Evolutionary conservation across 805 yeast species (phyloP).

Genomic region (Pichia phayaonensis): DNA sequence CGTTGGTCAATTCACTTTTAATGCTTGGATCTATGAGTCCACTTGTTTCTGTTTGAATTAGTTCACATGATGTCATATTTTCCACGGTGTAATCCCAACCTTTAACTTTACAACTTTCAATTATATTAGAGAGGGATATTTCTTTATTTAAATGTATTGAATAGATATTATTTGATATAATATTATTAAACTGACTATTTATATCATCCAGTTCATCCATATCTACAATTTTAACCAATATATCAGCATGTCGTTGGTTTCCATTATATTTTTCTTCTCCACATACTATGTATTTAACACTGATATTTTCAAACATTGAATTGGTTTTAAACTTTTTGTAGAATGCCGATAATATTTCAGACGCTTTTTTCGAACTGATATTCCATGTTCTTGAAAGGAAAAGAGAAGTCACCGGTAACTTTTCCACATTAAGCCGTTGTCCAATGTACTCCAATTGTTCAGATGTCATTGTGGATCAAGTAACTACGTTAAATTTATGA

Average conservation of each 20-base stretch:
- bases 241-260: neutral
- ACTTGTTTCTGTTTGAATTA: conserved; percentile 15
- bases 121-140: conserved; percentile 15
- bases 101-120: conserved; percentile 13
- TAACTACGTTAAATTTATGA: no score
- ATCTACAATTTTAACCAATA: conserved; percentile 10
- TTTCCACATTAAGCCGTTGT: conserved; percentile 6
- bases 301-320: conserved; percentile 6
- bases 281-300: conserved; percentile 13
- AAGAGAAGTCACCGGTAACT: conserved; percentile 21
- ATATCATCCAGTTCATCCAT: conserved; percentile 13
- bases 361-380: conserved; percentile 15
- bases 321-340: conserved; percentile 14
- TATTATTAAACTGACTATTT: conserved; percentile 9
- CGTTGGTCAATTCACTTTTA: neutral
- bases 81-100: conserved; percentile 12
- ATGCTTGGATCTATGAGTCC: neutral
- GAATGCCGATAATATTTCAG: conserved; percentile 17
- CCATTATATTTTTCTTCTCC: neutral
- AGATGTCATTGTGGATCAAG: neutral
- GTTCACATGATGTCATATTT: conserved; percentile 20
- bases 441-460: neutral
- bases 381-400: conserved; percentile 17
- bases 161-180: conserved; percentile 17
- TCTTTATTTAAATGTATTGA: conserved; percentile 17